Evolutionary conservation across 2,329 filamentous ascomycete genomes (phyloP).

Genomic region (Aureobasidium sp.): DNA sequence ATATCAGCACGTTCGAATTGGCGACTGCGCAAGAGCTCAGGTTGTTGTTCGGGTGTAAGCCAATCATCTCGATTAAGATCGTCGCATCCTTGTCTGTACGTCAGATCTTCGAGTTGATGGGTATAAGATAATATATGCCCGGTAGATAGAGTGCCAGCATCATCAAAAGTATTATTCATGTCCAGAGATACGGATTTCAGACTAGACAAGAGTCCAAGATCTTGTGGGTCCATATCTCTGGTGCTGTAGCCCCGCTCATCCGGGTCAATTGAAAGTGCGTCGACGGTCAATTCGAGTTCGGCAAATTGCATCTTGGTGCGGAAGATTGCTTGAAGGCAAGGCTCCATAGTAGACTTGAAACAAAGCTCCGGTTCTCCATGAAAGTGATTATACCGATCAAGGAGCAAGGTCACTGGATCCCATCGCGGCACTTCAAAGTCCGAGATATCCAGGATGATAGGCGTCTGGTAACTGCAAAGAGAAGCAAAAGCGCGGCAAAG

Average conservation of each 20-base stretch:
- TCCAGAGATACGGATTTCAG: not conserved
- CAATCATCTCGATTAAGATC: not conserved
- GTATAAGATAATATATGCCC: not conserved
- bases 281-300: not conserved
- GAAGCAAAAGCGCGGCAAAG: not conserved
- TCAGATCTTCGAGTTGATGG: not conserved
- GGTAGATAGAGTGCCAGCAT: not conserved
- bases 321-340: constrained; percentile 2
- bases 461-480: not conserved
- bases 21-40: not conserved
- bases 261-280: not conserved
- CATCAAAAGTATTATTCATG: not conserved
- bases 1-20: not conserved
- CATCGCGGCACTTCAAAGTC: not conserved
- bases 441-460: not conserved
- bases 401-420: not conserved
- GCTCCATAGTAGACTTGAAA: constrained; percentile 7
- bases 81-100: not conserved
- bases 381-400: not conserved
- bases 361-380: constrained; percentile 6
- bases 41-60: not conserved
- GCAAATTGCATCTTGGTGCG: not conserved
- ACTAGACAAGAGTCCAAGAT: not conserved
- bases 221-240: not conserved
- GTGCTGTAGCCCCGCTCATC: not conserved